Percentiles rank a stretch among this genome's conserved stretches.
phyloP scores from a whole-genome alignment of 306 rosid genomes.

The Dalbergia oliveri region DNA sequence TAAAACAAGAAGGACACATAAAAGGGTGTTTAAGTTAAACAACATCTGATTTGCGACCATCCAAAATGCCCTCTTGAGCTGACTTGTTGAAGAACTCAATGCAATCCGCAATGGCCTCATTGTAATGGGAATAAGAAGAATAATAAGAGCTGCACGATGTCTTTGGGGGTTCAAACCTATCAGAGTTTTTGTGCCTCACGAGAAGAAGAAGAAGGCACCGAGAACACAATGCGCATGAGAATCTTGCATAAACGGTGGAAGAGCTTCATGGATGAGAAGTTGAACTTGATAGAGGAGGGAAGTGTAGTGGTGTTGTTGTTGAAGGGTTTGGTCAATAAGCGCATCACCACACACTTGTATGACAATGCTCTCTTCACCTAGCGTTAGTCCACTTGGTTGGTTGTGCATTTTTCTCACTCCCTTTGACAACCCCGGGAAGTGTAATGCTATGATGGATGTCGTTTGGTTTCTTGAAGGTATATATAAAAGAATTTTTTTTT shows the following conservation, averaged over 20 bases:
- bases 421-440: conserved; percentile 67
- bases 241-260: conserved; percentile 75
- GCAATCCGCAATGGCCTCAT: conserved; percentile 87
- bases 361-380: conserved; percentile 45
- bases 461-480: conserved; percentile 54
- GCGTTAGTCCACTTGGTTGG: conserved; percentile 40
- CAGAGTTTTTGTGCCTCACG: conserved; percentile 55
- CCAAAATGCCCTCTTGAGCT: conserved; percentile 61
- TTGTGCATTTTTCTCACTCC: conserved; percentile 66
- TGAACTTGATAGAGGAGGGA: conserved; percentile 36
- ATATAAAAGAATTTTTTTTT: conserved; percentile 3
- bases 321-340: not conserved
- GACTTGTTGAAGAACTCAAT: conserved; percentile 92
- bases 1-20: not conserved
- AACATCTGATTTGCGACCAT: conserved; percentile 59
- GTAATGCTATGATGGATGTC: conserved; percentile 75
- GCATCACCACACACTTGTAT: conserved; percentile 43
- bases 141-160: conserved; percentile 86
- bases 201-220: conserved; percentile 16
- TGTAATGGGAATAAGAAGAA: conserved; percentile 81
- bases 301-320: not conserved
- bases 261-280: conserved; percentile 78
- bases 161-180: conserved; percentile 83
- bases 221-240: conserved; percentile 63
- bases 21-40: conserved; percentile 43